Base-by-base conservation (phyloP, 148 eudicot species). In the Chenopodium quinoa region DNA sequence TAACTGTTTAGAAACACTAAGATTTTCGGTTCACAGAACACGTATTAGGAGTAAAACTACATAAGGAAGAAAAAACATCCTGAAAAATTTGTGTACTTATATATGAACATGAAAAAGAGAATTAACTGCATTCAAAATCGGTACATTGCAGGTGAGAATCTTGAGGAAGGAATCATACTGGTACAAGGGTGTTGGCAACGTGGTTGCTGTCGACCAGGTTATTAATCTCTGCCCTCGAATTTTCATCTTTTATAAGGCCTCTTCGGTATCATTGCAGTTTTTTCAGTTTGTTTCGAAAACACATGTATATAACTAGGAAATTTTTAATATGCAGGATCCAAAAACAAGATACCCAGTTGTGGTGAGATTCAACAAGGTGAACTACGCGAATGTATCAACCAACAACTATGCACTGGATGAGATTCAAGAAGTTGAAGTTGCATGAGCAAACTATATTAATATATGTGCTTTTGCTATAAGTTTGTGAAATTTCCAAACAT, bases 391-490 rank as follows among this genome's bases (percentile, higher is more conserved):
- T 85, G 92, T 93, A 76, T 93, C 98, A 2, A 95, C 98, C 81
- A 95, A 93, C 96, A 95, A 95, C 91, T 95, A 92, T 48, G 98
- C 98, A 62, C 81, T 95, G 84, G 98, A 95, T 86, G 97, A 95
- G 91, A 88, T 95, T 77, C 85, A 90, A 88, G 93, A 92, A 87
- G 90, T 92, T 74, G 93, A 92, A 87, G 90, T 92, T 74, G 83
- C 73, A 82, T 88, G 86, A 88, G 82, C 50, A 64, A 71, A 74
- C 40, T 75, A 17, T 47, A 60, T 60, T n/a, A 50, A 71, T 80
- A 66, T 74, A 19, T 64, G 77, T 76, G 76, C 44, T 48, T 32
- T 37, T 70, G 79, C 46, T 62, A 34, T 54, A 71, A 75, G 80
- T 80, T 70, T 60, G 62, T 44, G 79, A 79, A 65, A 70, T 83